These are phyloP conservation scores for Colletotrichum graminicola DNA, from an alignment of 2,329 filamentous ascomycete species.

Conservation along the genomic window DNA sequence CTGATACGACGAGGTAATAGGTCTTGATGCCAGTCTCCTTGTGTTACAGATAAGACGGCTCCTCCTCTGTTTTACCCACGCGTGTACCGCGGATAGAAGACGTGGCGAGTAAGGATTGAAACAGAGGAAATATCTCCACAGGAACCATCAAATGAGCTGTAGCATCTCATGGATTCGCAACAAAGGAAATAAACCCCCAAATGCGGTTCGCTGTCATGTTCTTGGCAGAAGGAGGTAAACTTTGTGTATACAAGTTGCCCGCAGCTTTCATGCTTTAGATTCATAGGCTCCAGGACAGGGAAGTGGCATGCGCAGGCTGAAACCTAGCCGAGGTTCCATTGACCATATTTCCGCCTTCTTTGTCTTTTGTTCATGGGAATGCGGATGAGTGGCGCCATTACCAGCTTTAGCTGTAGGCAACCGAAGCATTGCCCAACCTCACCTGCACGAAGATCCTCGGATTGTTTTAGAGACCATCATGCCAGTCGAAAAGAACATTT, in stretches of 20 bases:
- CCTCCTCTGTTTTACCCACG: neutral
- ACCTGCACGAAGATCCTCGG: neutral
- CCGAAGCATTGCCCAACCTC: neutral
- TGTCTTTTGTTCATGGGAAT: neutral
- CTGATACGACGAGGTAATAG: conserved; percentile 21
- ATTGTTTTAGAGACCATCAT: neutral
- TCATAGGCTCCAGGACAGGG: neutral
- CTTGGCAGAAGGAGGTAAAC: conserved; percentile 7
- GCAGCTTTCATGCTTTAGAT: neutral
- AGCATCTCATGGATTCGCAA: no score
- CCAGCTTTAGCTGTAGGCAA: neutral
- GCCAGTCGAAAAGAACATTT: neutral
- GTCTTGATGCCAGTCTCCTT: conserved; percentile 4
- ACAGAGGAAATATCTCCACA: no score
- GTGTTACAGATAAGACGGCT: conserved; percentile 20
- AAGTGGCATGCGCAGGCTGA: neutral
- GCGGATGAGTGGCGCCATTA: neutral
- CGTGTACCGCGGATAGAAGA: neutral
- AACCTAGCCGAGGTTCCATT: neutral
- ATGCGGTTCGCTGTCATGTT: neutral
- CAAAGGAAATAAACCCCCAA: neutral
- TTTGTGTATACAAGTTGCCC: neutral
- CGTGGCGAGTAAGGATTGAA: conserved; percentile 14
- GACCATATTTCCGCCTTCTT: neutral
- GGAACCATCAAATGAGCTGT: neutral